Base-by-base conservation (phyloP, 2,329 filamentous ascomycete species). In the Mycocentrospora acerina region DNA sequence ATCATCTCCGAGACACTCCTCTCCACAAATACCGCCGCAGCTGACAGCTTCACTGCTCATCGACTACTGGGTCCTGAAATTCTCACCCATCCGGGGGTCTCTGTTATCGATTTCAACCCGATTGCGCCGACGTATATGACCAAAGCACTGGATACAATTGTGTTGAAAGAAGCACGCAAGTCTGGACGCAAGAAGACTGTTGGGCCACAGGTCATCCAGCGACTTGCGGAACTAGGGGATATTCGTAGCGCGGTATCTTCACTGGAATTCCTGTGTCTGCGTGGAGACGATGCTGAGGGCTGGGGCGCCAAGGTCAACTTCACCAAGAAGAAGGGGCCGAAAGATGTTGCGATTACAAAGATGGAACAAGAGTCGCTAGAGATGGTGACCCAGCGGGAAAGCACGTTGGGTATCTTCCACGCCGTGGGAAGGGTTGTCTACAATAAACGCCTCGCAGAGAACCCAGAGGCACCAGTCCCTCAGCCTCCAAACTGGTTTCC, bases 391-490 rank as follows among this genome's bases (percentile, higher is more conserved):
- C 88, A 90, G 58, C 81, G 93, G 39, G 93, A 97, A 69, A 85
- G 87, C 12, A 95, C 85, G 47, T 74, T 98, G 3, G 93, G 91
- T 2, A 89, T 98, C 34, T 98, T 98, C 60, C 93, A 98, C 64
- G 90, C 93, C 1, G 87, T 97, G 10, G 93, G 91, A 3, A 96
- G 93, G 62, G 88, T 98, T 2, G 84, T 97, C 1, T 95, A 97
- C 71, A 98, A 98, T 71, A 98, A 96, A 64, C 80, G 93, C 30
- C 78, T 86, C 18, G 62, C 66, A 4, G 68, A 75, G 10, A 53
- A 64, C 29, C 55, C 60, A 29, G 42, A 37, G 14, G 29, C 36
- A 11, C 52, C 68, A 3, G 44, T 66, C 26, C 55, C 65, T 7
- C 72, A 75, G 34, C 74, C 75, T 11, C 72, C 74, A 14, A 56